Base-by-base conservation (phyloP, 2,329 filamentous ascomycete genomes). In the Chalaropsis thielavioides region DNA sequence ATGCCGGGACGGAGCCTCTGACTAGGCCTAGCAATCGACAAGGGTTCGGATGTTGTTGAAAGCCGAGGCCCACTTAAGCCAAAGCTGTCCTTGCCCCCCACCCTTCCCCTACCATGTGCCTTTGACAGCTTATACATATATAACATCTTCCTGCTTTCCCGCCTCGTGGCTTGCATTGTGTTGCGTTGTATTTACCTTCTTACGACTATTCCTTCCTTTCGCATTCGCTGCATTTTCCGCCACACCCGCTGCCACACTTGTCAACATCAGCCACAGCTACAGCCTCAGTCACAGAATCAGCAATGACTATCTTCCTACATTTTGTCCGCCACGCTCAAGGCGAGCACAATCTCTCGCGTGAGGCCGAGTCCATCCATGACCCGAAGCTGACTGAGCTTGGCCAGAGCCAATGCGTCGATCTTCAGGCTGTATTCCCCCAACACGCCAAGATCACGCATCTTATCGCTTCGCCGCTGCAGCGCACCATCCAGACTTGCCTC, bases 401-500 rank as follows among this genome's bases (percentile, higher is more conserved):
- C 70, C 79, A 86, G 72, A 71, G 83, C 68, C 90, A 96, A 80
- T 95, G 90, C 76, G 76, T 74, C 31, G 73, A 75, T 17, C 84
- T 96, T 49, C 75, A 80, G 70, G 72, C 77, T 38, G 68, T 70
- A 22, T 95, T 95, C 72, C 83, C 87, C 10, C 75, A 82, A 74
- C 86, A 88, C 72, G 76, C 78, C 68, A 75, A 79, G 46, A 77
- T 94, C 71, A 86, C 87, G 3, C 80, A 88, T 69, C 80, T 95
- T 13, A 81, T 91, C 24, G 85, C 90, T 46, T 94, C 89, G 0
- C 90, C 91, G 5, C 80, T 95, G 69, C 85, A 87, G 62, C 84
- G 91, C 68, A 95, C 91, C 1, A 79, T 96, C 58, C 84, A 89
- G 75, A 96, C 91, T 1, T 86, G 87, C 41, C 79, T 90, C 38